Base-by-base conservation (phyloP, 257 asterid genomes). In the Agastache rugosa region DNA sequence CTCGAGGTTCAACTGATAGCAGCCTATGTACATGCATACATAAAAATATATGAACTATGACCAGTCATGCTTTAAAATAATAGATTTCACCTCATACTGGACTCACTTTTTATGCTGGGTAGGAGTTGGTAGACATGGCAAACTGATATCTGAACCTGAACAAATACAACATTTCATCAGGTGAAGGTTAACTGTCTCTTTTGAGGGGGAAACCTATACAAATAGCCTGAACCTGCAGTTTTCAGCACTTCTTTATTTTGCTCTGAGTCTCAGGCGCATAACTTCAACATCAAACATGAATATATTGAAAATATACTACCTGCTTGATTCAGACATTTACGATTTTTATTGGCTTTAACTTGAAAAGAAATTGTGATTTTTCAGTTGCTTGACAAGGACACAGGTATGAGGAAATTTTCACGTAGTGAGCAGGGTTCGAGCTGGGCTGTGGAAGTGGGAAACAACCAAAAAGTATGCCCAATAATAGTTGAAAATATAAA, bases 401-500 rank as follows among this genome's bases (percentile, higher is more conserved):
- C 82, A 16, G 80, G 89, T 71, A 78, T 80, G 81, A 83, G 81
- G 63, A 86, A 86, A 73, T 81, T 90, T 72, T 83, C 97, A 67
- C 59, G 80, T 73, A 67, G 79, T 50, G 96, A 92, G 76, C 93
- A 86, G 82, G 98, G 98, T 67, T 95, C 99, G 35, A 95, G 96
- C 87, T 95, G 99, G 99, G 97, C 99, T 14, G 89, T 95, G 83
- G 99, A 95, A 88, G 92, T 92, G 77, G 99, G 98, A 69, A 91
- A 79, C 78, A 75, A 83, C 84, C 83, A 81, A 65, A 88, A 90
- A 84, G 87, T 81, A 58, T 92, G 91, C 82, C 97, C 97, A 3
- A 95, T 95, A 80, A 84, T 87, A 8, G 98, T 95, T 69, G 99
- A 95, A 82, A 95, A 95, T 71, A 75, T 89, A 62, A 86, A 88